Evolutionary conservation across 139 green algal species (phyloP).

Genomic region (Protoeuglena noctilucae): DNA sequence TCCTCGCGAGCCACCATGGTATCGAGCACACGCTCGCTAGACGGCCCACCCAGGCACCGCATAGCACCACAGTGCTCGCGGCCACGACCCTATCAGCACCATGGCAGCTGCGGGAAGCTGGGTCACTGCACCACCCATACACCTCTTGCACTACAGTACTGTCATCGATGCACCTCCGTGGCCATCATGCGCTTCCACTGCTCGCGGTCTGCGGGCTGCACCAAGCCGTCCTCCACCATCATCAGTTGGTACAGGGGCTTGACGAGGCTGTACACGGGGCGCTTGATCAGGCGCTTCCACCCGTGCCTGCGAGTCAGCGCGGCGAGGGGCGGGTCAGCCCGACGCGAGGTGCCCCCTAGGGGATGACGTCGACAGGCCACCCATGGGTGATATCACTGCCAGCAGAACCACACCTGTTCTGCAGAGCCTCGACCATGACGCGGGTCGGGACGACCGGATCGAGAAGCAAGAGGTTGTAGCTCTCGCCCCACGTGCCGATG

Average conservation of each 20-base stretch:
- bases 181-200: background rate
- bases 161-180: background rate
- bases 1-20: too few relatives aligned
- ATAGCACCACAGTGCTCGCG: too few relatives aligned
- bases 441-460: background rate
- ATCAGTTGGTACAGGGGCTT: background rate
- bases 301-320: background rate
- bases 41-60: too few relatives aligned
- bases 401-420: background rate
- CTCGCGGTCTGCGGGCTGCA: background rate
- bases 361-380: too few relatives aligned
- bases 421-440: background rate
- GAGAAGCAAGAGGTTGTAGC: constrained; percentile 15
- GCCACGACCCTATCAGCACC: too few relatives aligned
- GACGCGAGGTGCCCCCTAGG: too few relatives aligned
- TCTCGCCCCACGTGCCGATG: background rate
- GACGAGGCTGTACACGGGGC: background rate
- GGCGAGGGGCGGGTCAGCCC: background rate
- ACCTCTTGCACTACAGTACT: too few relatives aligned
- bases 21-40: too few relatives aligned
- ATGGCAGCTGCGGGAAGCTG: too few relatives aligned
- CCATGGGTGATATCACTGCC: background rate
- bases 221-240: background rate
- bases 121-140: too few relatives aligned
- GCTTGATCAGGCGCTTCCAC: constrained; percentile 1